These are phyloP conservation scores for Chytridium lagenaria DNA, from an alignment of 371 early-diverging fungal species.

Conservation along the genomic window DNA sequence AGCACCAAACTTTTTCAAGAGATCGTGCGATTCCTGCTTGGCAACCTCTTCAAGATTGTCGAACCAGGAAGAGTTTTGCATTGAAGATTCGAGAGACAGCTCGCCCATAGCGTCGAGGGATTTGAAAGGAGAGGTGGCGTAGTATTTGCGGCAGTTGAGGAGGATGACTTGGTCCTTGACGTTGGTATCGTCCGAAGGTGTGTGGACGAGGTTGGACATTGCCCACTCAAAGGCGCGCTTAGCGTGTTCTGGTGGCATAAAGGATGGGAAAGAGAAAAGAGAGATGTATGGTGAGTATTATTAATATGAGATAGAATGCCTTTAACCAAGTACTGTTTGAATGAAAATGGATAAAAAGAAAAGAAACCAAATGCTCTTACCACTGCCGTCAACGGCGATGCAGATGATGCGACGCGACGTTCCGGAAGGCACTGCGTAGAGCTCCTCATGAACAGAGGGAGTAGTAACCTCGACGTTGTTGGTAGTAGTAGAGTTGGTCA, in stretches of 20 bases:
- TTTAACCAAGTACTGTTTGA: neutral
- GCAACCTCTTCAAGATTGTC: neutral
- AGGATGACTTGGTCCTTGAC: neutral
- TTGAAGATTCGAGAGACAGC: neutral
- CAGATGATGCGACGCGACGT: constrained; percentile 4
- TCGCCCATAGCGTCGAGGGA: neutral
- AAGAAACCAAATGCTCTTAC: too few species aligned
- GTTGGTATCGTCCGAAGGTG: neutral
- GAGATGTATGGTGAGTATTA: neutral
- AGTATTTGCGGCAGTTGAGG: constrained; percentile 1
- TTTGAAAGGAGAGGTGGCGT: neutral
- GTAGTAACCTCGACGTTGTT: neutral
- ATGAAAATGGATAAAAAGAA: neutral
- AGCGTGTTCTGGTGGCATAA: neutral
- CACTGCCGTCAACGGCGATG: constrained; percentile 4
- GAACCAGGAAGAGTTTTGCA: neutral
- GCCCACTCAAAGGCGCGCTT: neutral
- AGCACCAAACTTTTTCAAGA: constrained; percentile 22
- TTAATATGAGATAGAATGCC: neutral
- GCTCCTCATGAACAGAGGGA: neutral
- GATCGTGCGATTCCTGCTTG: constrained; percentile 19
- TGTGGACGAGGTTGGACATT: neutral
- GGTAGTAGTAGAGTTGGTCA: neutral
- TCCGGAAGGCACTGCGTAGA: neutral
- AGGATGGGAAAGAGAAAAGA: neutral